A percentile compares a stretch with the other conserved stretches of the same genome.
These are phyloP conservation scores for Nymphaea colorata DNA, from an alignment of 164 flowering plant species.

Conservation along the genomic window DNA sequence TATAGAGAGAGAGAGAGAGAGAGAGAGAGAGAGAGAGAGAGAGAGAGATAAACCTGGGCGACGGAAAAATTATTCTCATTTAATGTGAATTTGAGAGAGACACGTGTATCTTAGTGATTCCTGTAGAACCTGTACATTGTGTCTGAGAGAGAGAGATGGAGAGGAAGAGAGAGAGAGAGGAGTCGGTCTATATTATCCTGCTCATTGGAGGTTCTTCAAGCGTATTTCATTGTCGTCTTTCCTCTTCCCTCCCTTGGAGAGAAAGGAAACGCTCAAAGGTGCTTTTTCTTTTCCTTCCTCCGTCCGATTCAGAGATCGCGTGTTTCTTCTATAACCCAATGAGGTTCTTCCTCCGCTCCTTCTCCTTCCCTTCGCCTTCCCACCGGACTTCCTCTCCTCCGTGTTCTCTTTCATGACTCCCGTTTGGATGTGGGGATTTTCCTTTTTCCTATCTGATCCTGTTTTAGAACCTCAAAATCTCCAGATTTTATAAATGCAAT, in stretches of 20 bases:
- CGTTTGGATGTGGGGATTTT: not conserved
- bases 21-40: not conserved
- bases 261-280: no score
- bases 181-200: not conserved
- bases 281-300: no score
- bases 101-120: not conserved
- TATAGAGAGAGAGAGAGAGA: not conserved
- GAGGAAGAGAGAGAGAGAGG: no score
- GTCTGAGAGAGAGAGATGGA: no score
- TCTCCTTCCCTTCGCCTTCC: not conserved
- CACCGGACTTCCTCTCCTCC: not conserved
- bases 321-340: not conserved
- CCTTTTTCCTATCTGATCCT: not conserved
- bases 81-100: not conserved
- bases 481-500: not conserved
- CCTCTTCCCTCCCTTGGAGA: not conserved
- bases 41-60: not conserved
- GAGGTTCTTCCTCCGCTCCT: not conserved
- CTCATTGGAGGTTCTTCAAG: not conserved
- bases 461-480: not conserved
- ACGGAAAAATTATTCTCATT: no score
- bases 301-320: no score
- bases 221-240: not conserved
- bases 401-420: not conserved
- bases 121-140: no score